Evolutionary conservation across 495 filamentous ascomycete species (phyloP).

Genomic region (Annulohypoxylon maeteangense): DNA sequence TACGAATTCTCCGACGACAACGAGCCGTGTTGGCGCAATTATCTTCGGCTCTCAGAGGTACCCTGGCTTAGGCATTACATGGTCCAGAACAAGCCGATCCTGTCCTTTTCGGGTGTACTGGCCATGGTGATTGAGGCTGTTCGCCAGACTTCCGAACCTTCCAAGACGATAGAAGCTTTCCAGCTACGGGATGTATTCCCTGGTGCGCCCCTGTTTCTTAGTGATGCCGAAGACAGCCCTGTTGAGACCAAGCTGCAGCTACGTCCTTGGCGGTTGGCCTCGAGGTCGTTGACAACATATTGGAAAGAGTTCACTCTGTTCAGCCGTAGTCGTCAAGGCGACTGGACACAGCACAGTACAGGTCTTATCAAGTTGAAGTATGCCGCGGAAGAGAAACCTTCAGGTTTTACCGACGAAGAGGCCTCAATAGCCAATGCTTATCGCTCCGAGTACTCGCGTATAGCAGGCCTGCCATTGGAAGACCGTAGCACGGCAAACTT

Average conservation of each 20-base stretch:
- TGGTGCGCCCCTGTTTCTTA: slow-evolving; percentile 51
- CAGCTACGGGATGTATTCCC: slow-evolving; percentile 47
- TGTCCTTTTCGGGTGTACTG: slow-evolving; percentile 59
- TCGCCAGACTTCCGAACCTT: slow-evolving; percentile 50
- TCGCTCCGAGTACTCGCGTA: slow-evolving; percentile 38
- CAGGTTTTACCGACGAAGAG: slow-evolving; percentile 39
- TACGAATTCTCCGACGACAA: slow-evolving; percentile 44
- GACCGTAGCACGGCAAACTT: slow-evolving; percentile 34
- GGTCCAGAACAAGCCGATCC: slow-evolving; percentile 53
- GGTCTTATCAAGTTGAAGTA: slow-evolving; percentile 48
- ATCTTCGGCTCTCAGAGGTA: slow-evolving; percentile 49
- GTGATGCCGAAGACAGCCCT: slow-evolving; percentile 44
- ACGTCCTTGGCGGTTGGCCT: slow-evolving; percentile 42
- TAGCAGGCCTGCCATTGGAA: slow-evolving; percentile 18
- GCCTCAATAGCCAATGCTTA: slow-evolving; percentile 31
- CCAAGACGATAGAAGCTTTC: slow-evolving; percentile 38
- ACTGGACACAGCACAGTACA: slow-evolving; percentile 47
- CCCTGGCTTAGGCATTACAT: slow-evolving; percentile 60
- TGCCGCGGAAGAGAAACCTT: slow-evolving; percentile 25
- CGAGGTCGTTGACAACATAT: slow-evolving; percentile 42
- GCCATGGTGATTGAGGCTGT: slow-evolving; percentile 62
- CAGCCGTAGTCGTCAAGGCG: slow-evolving; percentile 39
- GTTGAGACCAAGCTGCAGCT: slow-evolving; percentile 54
- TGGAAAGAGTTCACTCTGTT: slow-evolving; percentile 45
- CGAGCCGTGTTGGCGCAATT: slow-evolving; percentile 56